Percentiles rank a stretch among this genome's conserved stretches.
phyloP scores from a whole-genome alignment of 179 eudicot genomes.

The Pouteria campechiana region DNA sequence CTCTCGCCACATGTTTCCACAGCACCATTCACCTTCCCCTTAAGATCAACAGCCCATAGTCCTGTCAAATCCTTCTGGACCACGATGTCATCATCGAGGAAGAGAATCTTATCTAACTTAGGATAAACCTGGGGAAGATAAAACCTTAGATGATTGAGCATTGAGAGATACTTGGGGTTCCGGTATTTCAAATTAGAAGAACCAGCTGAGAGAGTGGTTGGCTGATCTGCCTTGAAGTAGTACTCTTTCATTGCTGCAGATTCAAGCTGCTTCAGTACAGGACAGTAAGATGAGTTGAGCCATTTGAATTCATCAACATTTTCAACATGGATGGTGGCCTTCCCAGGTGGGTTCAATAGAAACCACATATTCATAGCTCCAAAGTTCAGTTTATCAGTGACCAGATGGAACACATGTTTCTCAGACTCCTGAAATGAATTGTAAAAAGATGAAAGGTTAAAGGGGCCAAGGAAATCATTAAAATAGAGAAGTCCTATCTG shows the following conservation, averaged over 20 bases:
- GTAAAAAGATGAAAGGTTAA: neutral
- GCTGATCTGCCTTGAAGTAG: slow-evolving; percentile 85
- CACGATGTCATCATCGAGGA: slow-evolving; percentile 89
- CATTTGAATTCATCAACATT: slow-evolving; percentile 93
- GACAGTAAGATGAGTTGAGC: slow-evolving; percentile 89
- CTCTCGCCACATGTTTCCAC: slow-evolving; percentile 90
- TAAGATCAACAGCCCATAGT: slow-evolving; percentile 68
- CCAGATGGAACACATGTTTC: slow-evolving; percentile 92
- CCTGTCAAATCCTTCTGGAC: slow-evolving; percentile 77
- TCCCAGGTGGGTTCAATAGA: slow-evolving; percentile 70
- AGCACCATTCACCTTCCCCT: slow-evolving; percentile 86
- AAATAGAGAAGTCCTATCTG: neutral
- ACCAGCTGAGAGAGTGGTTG: slow-evolving; percentile 52
- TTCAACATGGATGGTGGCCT: slow-evolving; percentile 84
- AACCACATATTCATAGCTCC: slow-evolving; percentile 99
- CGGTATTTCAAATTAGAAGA: slow-evolving; percentile 83
- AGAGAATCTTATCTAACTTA: slow-evolving; percentile 71
- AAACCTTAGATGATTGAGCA: slow-evolving; percentile 86
- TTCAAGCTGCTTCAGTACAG: slow-evolving; percentile 74
- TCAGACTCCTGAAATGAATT: slow-evolving; percentile 54
- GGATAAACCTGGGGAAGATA: slow-evolving; percentile 91
- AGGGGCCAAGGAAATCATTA: neutral
- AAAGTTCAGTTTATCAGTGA: slow-evolving; percentile 81
- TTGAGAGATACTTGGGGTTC: slow-evolving; percentile 89
- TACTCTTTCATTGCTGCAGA: slow-evolving; percentile 85